These are phyloP conservation scores for Penicillium roqueforti DNA, from an alignment of 495 filamentous ascomycete species.

Conservation along the genomic window DNA sequence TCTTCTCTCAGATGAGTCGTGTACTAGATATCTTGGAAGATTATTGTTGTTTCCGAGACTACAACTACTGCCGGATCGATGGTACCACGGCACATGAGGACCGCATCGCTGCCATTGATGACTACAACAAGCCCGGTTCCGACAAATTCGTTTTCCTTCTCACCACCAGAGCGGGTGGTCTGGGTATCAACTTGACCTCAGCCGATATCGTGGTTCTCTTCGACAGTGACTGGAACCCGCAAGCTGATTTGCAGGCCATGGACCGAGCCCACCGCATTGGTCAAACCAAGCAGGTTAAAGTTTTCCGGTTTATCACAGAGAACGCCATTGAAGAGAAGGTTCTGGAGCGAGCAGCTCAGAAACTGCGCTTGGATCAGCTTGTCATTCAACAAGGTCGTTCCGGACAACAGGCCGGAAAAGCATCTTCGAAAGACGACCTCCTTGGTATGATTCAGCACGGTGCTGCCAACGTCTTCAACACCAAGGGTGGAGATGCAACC, in stretches of 20 bases:
- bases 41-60: conserved; percentile 93
- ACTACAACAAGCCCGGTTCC: conserved; percentile 92
- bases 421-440: conserved; percentile 91
- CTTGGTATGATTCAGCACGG: conserved; percentile 98
- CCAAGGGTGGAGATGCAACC: conserved; percentile 50
- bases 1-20: conserved; percentile 99
- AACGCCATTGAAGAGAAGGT: conserved; percentile 99
- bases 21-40: conserved; percentile 96
- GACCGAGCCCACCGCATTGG: conserved; percentile 97
- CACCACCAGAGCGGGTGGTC: conserved; percentile 92
- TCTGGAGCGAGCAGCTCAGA: conserved; percentile 93
- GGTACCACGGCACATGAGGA: conserved; percentile 97
- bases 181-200: conserved; percentile 96
- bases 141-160: conserved; percentile 97
- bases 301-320: conserved; percentile 95
- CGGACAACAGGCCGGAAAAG: conserved; percentile 81
- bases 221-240: conserved; percentile 99
- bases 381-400: conserved; percentile 98
- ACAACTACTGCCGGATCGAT: conserved; percentile 96
- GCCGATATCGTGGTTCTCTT: conserved; percentile 98
- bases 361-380: conserved; percentile 94
- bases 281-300: conserved; percentile 95
- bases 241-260: conserved; percentile 98
- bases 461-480: conserved; percentile 85
- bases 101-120: conserved; percentile 94